phyloP scores from a whole-genome alignment of 1,284 basidiomycete species.

The Mycena sp. region DNA sequence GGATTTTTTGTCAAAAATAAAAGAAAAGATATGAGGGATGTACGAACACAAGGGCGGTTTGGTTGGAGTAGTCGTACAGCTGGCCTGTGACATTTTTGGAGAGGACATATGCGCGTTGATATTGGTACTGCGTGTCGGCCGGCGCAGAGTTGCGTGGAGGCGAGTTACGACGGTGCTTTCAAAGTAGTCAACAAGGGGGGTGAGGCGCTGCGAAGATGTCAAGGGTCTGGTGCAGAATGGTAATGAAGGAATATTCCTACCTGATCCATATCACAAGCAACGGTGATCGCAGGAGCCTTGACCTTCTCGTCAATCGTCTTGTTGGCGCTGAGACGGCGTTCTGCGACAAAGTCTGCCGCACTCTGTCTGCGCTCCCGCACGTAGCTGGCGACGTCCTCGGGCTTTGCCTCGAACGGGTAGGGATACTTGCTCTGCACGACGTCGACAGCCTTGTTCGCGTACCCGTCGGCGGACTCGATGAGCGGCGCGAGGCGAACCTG shows the following conservation, averaged over 20 bases:
- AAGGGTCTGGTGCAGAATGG: no score
- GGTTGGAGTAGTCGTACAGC: constrained; percentile 70
- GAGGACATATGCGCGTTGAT: constrained; percentile 74
- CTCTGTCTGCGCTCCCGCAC: constrained; percentile 65
- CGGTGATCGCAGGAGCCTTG: constrained; percentile 66
- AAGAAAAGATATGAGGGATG: not conserved
- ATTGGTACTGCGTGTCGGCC: constrained; percentile 68
- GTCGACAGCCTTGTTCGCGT: constrained; percentile 79
- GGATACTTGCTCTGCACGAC: constrained; percentile 77
- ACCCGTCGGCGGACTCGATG: constrained; percentile 49
- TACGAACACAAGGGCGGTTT: constrained; percentile 70
- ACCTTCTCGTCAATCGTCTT: constrained; percentile 74
- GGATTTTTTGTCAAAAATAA: constrained; percentile 15
- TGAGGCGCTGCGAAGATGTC: constrained; percentile 58
- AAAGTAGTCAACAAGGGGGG: constrained; percentile 78
- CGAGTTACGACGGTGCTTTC: constrained; percentile 42
- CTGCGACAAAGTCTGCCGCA: constrained; percentile 49
- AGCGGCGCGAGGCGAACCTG: constrained; percentile 68
- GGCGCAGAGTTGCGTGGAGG: constrained; percentile 48
- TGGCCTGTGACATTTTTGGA: constrained; percentile 70
- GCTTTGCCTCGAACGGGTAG: constrained; percentile 76
- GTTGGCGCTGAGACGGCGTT: constrained; percentile 58
- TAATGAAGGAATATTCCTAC: no score
- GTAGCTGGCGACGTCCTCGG: constrained; percentile 72
- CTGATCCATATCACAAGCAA: constrained; percentile 77